These are phyloP conservation scores for Sugiyamaella japonica DNA, from an alignment of 1,139 yeast species.

Conservation along the genomic window DNA sequence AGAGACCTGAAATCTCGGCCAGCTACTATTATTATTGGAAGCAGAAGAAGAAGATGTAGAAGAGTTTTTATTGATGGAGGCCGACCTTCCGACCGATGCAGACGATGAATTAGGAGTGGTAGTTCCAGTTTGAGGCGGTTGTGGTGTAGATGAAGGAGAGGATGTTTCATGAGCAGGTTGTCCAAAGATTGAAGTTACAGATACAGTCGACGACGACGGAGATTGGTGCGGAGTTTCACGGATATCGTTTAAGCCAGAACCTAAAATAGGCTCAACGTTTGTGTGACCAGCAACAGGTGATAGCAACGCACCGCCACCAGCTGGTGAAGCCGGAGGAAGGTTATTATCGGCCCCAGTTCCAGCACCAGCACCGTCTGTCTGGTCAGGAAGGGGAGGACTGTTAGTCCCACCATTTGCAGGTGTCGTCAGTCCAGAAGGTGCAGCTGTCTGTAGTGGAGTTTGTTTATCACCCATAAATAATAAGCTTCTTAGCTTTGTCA, in stretches of 20 bases:
- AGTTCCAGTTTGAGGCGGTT: conserved; percentile 9
- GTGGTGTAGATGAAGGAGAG: conserved; percentile 11
- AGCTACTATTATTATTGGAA: neutral
- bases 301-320: neutral
- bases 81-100: conserved; percentile 13
- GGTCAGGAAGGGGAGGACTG: neutral
- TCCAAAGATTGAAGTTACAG: conserved; percentile 17
- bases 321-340: no score
- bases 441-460: neutral
- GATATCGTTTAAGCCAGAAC: neutral
- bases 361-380: no score
- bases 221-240: neutral
- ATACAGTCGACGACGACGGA: conserved; percentile 14
- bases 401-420: neutral
- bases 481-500: conserved; percentile 28
- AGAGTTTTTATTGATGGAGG: conserved; percentile 4
- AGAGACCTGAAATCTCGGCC: conserved; percentile 23
- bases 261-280: neutral
- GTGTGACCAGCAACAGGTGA: neutral
- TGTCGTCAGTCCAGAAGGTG: neutral
- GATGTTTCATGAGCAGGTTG: conserved; percentile 5
- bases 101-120: conserved; percentile 14
- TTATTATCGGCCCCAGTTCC: no score
- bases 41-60: neutral
- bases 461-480: conserved; percentile 21